phyloP scores from a whole-genome alignment of 2,329 filamentous ascomycete species.

The Pseudocercospora cruenta region DNA sequence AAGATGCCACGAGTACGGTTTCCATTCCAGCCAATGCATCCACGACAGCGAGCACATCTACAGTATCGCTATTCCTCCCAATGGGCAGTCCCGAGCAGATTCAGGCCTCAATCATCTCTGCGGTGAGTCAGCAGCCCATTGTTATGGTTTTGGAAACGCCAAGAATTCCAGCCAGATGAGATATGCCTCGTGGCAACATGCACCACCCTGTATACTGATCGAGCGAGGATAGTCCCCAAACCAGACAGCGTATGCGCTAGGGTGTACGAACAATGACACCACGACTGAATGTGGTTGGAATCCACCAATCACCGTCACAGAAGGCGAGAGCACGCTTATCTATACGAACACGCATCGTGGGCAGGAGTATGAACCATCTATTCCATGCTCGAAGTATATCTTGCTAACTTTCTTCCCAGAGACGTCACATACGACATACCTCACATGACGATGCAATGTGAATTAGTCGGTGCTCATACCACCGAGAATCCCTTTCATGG shows the following conservation, averaged over 20 bases:
- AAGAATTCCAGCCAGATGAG: background rate
- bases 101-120: conserved; percentile 27
- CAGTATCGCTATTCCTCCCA: conserved; percentile 25
- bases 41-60: conserved; percentile 7
- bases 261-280: conserved; percentile 25
- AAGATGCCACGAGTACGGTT: conserved; percentile 15
- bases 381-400: background rate
- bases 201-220: background rate
- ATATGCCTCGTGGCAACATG: background rate
- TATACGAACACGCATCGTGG: conserved; percentile 25
- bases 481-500: conserved; percentile 22
- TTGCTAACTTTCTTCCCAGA: conserved; percentile 6
- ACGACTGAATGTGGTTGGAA: conserved; percentile 29
- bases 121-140: conserved; percentile 17
- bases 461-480: conserved; percentile 31
- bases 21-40: conserved; percentile 7
- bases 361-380: conserved; percentile 17
- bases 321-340: conserved; percentile 34
- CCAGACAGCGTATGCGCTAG: conserved; percentile 34
- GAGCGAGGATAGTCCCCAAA: conserved; percentile 23
- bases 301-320: conserved; percentile 36
- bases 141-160: background rate
- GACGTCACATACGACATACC: conserved; percentile 12
- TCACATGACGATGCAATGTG: conserved; percentile 31
- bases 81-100: conserved; percentile 27